Evolutionary conservation across 306 rosid genomes (phyloP).

Genomic region (Carpinus fangiana): DNA sequence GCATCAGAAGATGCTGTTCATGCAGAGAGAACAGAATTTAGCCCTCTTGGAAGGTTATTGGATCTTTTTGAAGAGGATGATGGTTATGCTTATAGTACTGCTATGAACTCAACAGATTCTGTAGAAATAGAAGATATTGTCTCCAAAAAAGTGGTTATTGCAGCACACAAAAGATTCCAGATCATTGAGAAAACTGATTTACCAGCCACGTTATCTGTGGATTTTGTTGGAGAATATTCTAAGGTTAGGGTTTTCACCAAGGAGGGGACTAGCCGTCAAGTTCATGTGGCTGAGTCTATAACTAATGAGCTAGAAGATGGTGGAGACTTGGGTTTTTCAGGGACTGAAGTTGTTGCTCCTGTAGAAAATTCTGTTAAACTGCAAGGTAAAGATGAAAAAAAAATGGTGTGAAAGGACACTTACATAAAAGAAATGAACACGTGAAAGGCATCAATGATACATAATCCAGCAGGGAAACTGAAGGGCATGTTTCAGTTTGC

Average conservation of each 20-base stretch:
- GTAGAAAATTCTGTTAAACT: background rate
- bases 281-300: slow-evolving; percentile 1
- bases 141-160: slow-evolving; percentile 16
- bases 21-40: slow-evolving; percentile 27
- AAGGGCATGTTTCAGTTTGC: background rate
- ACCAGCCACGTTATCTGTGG: slow-evolving; percentile 22
- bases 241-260: background rate
- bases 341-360: slow-evolving; percentile 13
- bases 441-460: background rate
- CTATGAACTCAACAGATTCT: background rate
- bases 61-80: slow-evolving; percentile 2
- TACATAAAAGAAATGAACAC: background rate
- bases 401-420: background rate
- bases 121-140: slow-evolving; percentile 24
- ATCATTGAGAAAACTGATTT: slow-evolving; percentile 12
- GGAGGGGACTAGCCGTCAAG: slow-evolving; percentile 22
- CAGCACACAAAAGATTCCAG: slow-evolving; percentile 23
- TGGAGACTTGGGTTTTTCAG: slow-evolving; percentile 1
- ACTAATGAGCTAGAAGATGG: background rate
- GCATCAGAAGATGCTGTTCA: slow-evolving; percentile 23
- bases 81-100: slow-evolving; percentile 15
- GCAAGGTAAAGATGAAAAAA: background rate
- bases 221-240: background rate
- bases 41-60: slow-evolving; percentile 28
- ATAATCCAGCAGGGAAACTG: background rate